Conservation (phyloP, 257 asterid species). For the Capsicum rhomboideum region DNA sequence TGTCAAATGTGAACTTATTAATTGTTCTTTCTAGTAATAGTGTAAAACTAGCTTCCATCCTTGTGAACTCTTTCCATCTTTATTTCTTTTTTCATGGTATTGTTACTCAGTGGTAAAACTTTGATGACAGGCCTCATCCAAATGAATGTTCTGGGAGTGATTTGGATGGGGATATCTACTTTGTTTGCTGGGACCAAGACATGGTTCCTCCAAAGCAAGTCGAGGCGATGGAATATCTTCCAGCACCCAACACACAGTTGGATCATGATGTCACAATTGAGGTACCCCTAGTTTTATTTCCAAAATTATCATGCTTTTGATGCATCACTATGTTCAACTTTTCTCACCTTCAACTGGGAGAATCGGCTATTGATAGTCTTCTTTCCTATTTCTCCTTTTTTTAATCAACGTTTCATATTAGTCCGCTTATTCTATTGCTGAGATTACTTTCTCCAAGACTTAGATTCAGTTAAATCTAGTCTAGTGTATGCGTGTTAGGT, state of each 20-base stretch:
- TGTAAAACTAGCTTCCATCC: too few species aligned
- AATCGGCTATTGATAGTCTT: neutral
- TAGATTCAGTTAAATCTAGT: too few species aligned
- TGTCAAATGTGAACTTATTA: neutral
- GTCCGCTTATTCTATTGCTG: neutral
- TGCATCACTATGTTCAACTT: neutral
- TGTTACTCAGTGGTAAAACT: neutral
- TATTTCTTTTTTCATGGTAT: neutral
- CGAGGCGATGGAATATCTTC: conserved; percentile 61
- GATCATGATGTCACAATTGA: conserved; percentile 75
- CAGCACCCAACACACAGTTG: conserved; percentile 45
- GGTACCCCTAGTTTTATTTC: conserved; percentile 26
- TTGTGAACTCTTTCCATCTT: neutral
- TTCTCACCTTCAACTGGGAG: neutral
- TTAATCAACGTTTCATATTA: neutral
- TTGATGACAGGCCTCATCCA: conserved; percentile 72
- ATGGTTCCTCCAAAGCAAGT: conserved; percentile 48
- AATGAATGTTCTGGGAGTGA: conserved; percentile 98
- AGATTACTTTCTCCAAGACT: neutral
- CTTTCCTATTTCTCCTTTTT: neutral
- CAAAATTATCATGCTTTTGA: neutral
- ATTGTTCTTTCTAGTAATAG: too few species aligned
- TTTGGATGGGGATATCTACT: conserved; percentile 91
- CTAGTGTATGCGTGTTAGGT: too few species aligned
- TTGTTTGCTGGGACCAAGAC: conserved; percentile 84